phyloP scores from a whole-genome alignment of 2,329 filamentous ascomycete genomes.

The Lasiodiplodia citricola region DNA sequence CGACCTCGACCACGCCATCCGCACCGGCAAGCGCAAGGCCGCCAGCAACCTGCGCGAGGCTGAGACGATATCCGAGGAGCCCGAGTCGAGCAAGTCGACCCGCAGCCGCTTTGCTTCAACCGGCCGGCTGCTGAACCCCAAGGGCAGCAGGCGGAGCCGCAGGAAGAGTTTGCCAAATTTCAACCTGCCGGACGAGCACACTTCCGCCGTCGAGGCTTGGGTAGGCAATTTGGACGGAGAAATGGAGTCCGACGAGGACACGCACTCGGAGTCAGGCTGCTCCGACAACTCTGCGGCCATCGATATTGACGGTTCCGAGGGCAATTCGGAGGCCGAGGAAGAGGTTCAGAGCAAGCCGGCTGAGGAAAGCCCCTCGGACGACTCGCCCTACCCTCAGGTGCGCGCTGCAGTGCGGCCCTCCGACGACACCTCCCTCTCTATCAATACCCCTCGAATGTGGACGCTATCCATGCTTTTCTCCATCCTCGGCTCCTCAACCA shows the following conservation, averaged over 20 bases:
- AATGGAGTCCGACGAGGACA: conserved; percentile 12
- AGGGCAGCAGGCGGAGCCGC: conserved; percentile 21
- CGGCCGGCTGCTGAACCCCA: conserved; percentile 2
- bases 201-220: conserved; percentile 21
- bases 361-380: conserved; percentile 64
- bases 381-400: conserved; percentile 79
- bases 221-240: conserved; percentile 19
- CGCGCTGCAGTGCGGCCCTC: conserved; percentile 78
- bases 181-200: conserved; percentile 16
- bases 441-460: conserved; percentile 91
- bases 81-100: conserved; percentile 14
- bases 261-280: not conserved
- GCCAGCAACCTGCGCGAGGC: conserved; percentile 30
- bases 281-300: conserved; percentile 32
- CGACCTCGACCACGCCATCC: conserved; percentile 33
- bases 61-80: conserved; percentile 7
- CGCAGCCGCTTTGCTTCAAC: conserved; percentile 17
- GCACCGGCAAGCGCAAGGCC: conserved; percentile 31
- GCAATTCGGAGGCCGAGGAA: conserved; percentile 28
- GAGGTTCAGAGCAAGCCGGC: conserved; percentile 30
- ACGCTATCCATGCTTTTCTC: conserved; percentile 78
- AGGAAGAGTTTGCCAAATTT: conserved; percentile 17
- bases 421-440: conserved; percentile 78
- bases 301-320: conserved; percentile 41
- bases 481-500: conserved; percentile 80